Evolutionary conservation across 257 asterid species (phyloP).

Genomic region (Penstemon newberryi): DNA sequence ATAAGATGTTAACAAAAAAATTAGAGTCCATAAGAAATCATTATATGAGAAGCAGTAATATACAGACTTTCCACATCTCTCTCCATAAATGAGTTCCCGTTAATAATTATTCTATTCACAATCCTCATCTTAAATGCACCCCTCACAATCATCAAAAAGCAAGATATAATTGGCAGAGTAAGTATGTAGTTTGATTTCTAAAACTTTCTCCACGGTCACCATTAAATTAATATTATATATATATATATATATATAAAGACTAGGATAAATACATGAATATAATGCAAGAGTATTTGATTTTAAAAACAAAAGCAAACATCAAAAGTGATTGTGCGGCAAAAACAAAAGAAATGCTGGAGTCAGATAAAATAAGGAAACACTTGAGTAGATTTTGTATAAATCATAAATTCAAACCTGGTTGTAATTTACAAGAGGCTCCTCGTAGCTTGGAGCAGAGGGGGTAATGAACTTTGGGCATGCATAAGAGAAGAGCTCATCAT

Average conservation of each 20-base stretch:
- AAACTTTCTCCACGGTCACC: too few species aligned
- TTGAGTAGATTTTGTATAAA: not conserved
- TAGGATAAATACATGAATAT: not conserved
- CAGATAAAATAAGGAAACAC: not conserved
- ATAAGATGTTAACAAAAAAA: not conserved
- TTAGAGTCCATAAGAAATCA: not conserved
- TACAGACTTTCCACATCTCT: not conserved
- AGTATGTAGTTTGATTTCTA: too few species aligned
- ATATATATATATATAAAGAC: not conserved
- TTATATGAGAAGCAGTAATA: not conserved
- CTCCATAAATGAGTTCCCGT: not conserved
- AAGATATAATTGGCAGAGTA: not conserved
- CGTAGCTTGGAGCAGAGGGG: slow-evolving; percentile 91
- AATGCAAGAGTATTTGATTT: not conserved
- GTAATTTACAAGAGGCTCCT: slow-evolving; percentile 97
- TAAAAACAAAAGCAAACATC: not conserved
- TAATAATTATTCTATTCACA: not conserved
- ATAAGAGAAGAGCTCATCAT: slow-evolving; percentile 96
- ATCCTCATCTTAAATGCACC: not conserved
- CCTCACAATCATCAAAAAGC: too few species aligned
- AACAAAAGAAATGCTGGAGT: not conserved
- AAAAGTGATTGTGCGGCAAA: too few species aligned
- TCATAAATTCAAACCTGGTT: slow-evolving; percentile 64
- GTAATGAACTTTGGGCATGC: slow-evolving; percentile 99
- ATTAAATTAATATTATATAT: not conserved